Percentiles rank a stretch among this genome's conserved stretches.
phyloP scores from a whole-genome alignment of 257 asterid species.

The Nicotiana noctiflora region DNA sequence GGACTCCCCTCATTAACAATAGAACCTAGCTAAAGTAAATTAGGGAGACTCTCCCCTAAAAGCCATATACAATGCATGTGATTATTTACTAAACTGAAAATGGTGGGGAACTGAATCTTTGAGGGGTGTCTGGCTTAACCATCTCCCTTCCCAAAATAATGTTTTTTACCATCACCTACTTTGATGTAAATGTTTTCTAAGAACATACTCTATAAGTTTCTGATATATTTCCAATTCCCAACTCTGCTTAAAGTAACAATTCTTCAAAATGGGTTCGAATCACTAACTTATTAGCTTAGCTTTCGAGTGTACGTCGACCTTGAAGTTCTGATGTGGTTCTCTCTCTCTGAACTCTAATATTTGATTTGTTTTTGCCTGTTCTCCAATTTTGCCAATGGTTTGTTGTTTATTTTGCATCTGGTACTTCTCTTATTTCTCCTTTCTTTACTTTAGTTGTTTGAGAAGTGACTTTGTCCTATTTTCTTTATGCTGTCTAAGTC shows the following conservation, averaged over 20 bases:
- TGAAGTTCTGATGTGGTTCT: not conserved
- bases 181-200: not conserved
- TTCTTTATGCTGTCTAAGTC: not conserved
- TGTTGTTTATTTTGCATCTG: not conserved
- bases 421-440: not conserved
- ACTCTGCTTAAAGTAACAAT: not conserved
- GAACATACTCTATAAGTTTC: not conserved
- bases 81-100: not conserved
- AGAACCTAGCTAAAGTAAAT: too few species aligned
- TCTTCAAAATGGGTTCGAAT: not conserved
- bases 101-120: not conserved
- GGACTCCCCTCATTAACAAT: too few species aligned
- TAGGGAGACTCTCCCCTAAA: too few species aligned
- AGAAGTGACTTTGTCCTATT: not conserved
- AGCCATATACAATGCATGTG: not conserved
- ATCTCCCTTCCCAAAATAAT: not conserved
- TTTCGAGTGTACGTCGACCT: not conserved
- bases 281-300: not conserved
- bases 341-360: not conserved
- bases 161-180: not conserved
- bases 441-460: not conserved
- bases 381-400: not conserved
- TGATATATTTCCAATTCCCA: constrained; percentile 1
- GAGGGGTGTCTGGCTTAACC: not conserved
- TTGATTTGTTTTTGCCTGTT: not conserved